These are phyloP conservation scores for Paramyrothecium sp. DNA, from an alignment of 2,329 filamentous ascomycete genomes.

Conservation along the genomic window DNA sequence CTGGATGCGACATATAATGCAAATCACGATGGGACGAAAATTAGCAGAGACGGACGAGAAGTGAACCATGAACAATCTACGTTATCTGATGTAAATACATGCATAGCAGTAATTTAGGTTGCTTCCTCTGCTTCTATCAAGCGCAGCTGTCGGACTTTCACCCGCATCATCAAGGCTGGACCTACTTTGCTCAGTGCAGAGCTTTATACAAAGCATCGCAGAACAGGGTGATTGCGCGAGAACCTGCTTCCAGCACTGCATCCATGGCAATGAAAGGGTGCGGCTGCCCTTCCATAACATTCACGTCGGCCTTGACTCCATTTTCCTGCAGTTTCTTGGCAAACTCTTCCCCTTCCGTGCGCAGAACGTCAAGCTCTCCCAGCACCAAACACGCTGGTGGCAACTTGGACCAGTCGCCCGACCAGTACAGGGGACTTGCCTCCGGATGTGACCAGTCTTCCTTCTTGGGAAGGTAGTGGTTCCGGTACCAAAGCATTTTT, in stretches of 20 bases:
- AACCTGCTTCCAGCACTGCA: constrained; percentile 48
- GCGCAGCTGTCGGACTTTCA: no score
- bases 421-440: constrained; percentile 52
- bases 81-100: no score
- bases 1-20: constrained; percentile 14
- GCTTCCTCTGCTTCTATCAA: no score
- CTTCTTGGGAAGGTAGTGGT: constrained; percentile 51
- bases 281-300: constrained; percentile 53
- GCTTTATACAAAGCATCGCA: constrained; percentile 20
- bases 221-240: constrained; percentile 44
- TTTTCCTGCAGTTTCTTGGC: constrained; percentile 43
- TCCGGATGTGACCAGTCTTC: constrained; percentile 46
- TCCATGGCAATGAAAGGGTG: constrained; percentile 61
- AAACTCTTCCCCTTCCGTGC: constrained; percentile 52
- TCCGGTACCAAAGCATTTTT: constrained; percentile 62
- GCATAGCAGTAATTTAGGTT: no score
- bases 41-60: no score
- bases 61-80: constrained; percentile 10
- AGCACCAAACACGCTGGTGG: constrained; percentile 52
- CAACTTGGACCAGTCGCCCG: constrained; percentile 45
- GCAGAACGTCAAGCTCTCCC: constrained; percentile 55
- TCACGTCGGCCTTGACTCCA: constrained; percentile 45
- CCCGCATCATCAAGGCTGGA: no score
- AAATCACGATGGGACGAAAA: background rate
- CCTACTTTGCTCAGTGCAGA: constrained; percentile 2